These are phyloP conservation scores for Fraxinus greggii DNA, from an alignment of 305 asterid species.

Conservation along the genomic window DNA sequence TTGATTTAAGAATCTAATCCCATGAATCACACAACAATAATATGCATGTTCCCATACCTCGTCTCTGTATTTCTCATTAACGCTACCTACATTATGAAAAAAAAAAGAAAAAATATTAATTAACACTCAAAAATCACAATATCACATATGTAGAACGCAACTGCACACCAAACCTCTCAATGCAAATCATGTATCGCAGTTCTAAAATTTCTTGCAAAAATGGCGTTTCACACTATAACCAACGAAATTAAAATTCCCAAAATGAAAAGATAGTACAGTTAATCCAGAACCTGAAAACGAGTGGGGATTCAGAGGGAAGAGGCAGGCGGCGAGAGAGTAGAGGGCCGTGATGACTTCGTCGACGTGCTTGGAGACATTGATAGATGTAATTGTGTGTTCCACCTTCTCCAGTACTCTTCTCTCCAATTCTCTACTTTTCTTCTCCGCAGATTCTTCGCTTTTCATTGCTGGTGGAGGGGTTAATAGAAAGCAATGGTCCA, in stretches of 20 bases:
- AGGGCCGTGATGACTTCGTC: constrained; percentile 71
- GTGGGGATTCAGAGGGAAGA: constrained; percentile 52
- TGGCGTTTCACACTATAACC: too few relatives aligned
- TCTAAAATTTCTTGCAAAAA: neutral
- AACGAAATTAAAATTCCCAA: neutral
- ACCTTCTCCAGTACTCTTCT: constrained; percentile 55
- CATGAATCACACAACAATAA: neutral
- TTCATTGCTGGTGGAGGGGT: constrained; percentile 1
- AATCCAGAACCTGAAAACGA: constrained; percentile 47
- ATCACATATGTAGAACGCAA: neutral
- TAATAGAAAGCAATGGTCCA: neutral
- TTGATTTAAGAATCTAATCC: neutral
- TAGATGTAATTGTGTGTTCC: constrained; percentile 46
- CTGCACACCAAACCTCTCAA: neutral
- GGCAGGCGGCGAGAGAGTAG: constrained; percentile 65
- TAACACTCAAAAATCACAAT: neutral
- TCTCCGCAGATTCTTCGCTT: constrained; percentile 23
- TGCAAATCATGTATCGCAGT: neutral
- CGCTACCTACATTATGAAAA: constrained; percentile 42
- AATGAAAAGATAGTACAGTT: neutral
- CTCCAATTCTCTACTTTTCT: constrained; percentile 40
- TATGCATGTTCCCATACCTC: constrained; percentile 42
- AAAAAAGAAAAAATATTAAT: neutral
- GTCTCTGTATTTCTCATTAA: constrained; percentile 52
- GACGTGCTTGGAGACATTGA: constrained; percentile 54